Evolutionary conservation across 495 filamentous ascomycete species (phyloP).

Genomic region (Daldinia decipiens): DNA sequence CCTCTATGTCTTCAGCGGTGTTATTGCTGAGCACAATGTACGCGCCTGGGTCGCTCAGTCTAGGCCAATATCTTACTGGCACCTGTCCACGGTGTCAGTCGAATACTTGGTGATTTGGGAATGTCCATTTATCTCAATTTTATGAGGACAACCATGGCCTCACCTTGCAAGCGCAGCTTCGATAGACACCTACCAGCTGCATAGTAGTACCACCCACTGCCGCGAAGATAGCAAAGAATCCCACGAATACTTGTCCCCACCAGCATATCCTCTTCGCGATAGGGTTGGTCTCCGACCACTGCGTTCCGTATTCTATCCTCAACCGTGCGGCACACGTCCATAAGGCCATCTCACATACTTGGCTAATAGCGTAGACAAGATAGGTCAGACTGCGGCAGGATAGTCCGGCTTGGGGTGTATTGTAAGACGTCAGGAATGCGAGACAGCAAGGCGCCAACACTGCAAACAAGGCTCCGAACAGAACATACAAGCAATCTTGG

Average conservation of each 20-base stretch:
- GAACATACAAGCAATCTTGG: constrained; percentile 42
- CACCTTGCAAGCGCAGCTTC: constrained; percentile 51
- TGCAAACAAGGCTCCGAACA: constrained; percentile 47
- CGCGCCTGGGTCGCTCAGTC: constrained; percentile 29
- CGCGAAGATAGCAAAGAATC: constrained; percentile 49
- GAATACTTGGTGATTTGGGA: neutral
- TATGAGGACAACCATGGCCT: constrained; percentile 2
- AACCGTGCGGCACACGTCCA: constrained; percentile 43
- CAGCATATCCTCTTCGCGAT: constrained; percentile 43
- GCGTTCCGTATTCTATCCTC: constrained; percentile 36
- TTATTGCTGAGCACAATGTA: constrained; percentile 44
- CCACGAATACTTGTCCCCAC: constrained; percentile 45
- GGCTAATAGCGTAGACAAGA: constrained; percentile 53
- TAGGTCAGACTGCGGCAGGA: constrained; percentile 57
- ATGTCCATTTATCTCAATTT: neutral
- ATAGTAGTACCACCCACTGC: constrained; percentile 52
- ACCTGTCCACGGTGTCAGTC: constrained; percentile 26
- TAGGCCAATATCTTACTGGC: constrained; percentile 41
- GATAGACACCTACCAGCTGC: constrained; percentile 54
- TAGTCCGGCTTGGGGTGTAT: constrained; percentile 55
- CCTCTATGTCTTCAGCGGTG: constrained; percentile 35
- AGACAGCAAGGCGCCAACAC: constrained; percentile 51
- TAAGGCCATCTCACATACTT: constrained; percentile 50
- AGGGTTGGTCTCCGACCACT: constrained; percentile 36
- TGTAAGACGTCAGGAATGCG: constrained; percentile 54